phyloP scores from a whole-genome alignment of 2,329 filamentous ascomycete genomes.

The Paecilomyces variotii region DNA sequence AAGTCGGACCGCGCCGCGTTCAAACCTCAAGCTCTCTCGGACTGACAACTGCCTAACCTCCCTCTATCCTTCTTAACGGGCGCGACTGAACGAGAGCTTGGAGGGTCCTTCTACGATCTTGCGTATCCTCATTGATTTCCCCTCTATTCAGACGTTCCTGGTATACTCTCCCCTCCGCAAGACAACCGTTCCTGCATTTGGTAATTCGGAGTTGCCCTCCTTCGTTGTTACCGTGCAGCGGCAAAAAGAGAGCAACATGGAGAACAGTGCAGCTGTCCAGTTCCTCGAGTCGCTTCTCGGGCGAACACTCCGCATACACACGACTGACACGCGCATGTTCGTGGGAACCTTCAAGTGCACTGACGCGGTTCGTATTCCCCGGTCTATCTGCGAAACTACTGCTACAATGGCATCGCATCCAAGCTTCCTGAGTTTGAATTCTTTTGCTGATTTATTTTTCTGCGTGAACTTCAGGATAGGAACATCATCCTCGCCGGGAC shows the following conservation, averaged over 20 bases:
- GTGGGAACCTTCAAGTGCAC: conserved; percentile 90
- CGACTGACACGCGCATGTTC: conserved; percentile 79
- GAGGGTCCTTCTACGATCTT: no score
- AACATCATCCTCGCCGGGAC: conserved; percentile 82
- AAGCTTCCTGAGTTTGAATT: no score
- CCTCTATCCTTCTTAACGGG: no score
- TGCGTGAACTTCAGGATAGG: conserved; percentile 52
- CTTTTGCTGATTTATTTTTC: background rate
- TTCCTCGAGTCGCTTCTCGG: conserved; percentile 57
- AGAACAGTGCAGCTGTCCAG: conserved; percentile 25
- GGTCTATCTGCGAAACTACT: background rate
- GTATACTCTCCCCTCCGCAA: background rate
- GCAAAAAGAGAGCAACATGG: conserved; percentile 21
- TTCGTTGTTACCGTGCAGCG: background rate
- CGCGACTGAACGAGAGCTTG: no score
- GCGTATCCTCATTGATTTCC: no score
- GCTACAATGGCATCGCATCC: background rate
- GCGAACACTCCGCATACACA: conserved; percentile 70
- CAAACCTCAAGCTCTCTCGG: background rate
- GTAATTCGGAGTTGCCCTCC: no score
- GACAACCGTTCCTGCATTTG: no score
- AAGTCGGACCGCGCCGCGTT: background rate
- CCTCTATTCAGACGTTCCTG: background rate
- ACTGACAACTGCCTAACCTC: background rate
- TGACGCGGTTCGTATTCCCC: conserved; percentile 59